phyloP scores from a whole-genome alignment of 148 eudicot genomes.

The Camellia granthamiana region DNA sequence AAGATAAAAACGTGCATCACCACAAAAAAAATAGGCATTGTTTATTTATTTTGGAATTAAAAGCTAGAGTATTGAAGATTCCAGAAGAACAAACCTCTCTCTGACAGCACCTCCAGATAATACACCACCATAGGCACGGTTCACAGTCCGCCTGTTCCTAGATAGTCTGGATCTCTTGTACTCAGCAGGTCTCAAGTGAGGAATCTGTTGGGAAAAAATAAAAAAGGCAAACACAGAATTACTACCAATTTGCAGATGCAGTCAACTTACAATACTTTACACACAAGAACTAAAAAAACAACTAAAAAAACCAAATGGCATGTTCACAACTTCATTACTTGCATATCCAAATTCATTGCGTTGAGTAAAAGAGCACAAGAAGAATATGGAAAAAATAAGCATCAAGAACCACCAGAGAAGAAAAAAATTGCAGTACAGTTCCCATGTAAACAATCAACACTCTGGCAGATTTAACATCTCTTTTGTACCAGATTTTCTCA shows the following conservation, averaged over 20 bases:
- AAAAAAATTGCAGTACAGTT: not conserved
- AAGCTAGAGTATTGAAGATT: not conserved
- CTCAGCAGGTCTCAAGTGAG: slow-evolving; percentile 42
- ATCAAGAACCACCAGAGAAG: not conserved
- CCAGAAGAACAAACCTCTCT: slow-evolving; percentile 34
- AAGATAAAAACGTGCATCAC: not conserved
- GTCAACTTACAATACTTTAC: not conserved
- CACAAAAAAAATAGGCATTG: not conserved
- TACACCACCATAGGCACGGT: slow-evolving; percentile 61
- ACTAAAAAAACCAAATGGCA: not conserved
- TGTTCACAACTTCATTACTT: not conserved
- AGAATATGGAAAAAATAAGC: not conserved
- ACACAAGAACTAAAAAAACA: not conserved
- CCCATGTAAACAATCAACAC: not conserved
- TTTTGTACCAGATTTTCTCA: not conserved
- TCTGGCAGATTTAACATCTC: not conserved
- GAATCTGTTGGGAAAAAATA: slow-evolving; percentile 23
- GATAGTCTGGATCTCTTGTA: slow-evolving; percentile 46
- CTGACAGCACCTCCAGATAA: slow-evolving; percentile 50
- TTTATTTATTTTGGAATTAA: not conserved
- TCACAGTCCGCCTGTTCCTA: slow-evolving; percentile 51
- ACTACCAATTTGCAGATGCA: not conserved
- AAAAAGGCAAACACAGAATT: not conserved
- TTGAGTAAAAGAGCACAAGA: not conserved
- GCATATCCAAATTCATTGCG: not conserved